Conservation (phyloP, 441 rosid species). For the Bocquillonia castaneifolia region DNA sequence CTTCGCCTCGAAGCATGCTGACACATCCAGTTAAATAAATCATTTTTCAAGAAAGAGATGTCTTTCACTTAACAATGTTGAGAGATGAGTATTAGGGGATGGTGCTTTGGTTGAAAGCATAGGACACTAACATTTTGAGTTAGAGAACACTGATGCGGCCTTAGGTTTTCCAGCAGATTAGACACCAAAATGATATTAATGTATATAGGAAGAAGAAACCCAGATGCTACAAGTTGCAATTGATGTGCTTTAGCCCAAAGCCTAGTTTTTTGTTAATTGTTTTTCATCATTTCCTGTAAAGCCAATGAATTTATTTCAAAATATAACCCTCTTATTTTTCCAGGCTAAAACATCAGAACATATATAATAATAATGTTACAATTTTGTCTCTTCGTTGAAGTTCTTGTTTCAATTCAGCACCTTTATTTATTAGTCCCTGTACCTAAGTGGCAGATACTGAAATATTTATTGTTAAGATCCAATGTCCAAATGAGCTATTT, state of each 20-base stretch:
- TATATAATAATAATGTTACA: too few species aligned
- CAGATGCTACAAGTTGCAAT: not conserved
- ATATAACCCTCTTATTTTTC: not conserved
- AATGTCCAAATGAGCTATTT: not conserved
- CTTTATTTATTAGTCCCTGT: too few species aligned
- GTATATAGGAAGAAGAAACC: not conserved
- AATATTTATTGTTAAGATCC: not conserved
- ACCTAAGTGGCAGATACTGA: not conserved
- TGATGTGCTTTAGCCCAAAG: not conserved
- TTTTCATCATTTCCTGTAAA: not conserved
- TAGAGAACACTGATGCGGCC: not conserved
- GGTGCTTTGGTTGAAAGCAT: slow-evolving; percentile 17
- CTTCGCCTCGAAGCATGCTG: slow-evolving; percentile 48
- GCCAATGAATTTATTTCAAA: not conserved
- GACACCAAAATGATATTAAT: not conserved
- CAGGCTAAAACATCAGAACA: too few species aligned
- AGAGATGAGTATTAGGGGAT: not conserved
- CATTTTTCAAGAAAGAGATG: not conserved
- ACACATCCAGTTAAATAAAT: not conserved
- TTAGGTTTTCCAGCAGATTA: not conserved
- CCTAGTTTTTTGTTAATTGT: not conserved
- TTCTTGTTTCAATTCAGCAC: too few species aligned
- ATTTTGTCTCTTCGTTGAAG: not conserved
- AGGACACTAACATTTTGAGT: not conserved
- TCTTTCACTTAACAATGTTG: not conserved